These are phyloP conservation scores for Alnus glutinosa DNA, from an alignment of 306 rosid genomes.

Conservation along the genomic window DNA sequence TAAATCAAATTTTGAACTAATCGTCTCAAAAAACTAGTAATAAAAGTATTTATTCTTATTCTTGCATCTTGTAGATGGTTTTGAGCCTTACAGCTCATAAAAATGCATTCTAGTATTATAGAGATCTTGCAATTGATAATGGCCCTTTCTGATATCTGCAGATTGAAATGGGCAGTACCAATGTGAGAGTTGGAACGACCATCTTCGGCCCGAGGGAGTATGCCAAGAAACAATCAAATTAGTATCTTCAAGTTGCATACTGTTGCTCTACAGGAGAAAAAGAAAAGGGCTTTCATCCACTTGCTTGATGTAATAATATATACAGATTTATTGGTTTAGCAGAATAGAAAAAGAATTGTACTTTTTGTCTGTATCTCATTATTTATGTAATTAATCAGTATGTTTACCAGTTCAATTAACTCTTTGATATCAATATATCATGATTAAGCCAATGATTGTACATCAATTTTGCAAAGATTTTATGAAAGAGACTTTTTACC, in stretches of 20 bases:
- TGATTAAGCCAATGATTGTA: not conserved
- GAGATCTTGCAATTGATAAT: not conserved
- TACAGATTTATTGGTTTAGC: not conserved
- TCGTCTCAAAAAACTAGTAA: not conserved
- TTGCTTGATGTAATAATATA: not conserved
- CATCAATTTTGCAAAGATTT: not conserved
- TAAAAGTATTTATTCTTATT: not conserved
- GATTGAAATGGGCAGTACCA: conserved; percentile 62
- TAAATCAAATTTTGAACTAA: not conserved
- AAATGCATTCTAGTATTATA: not conserved
- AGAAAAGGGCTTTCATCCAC: not conserved
- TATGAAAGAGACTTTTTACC: no score
- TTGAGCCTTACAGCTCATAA: not conserved
- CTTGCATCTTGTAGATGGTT: not conserved
- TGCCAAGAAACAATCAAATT: conserved; percentile 42
- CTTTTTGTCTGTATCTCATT: not conserved
- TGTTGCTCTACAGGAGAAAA: not conserved
- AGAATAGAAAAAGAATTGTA: not conserved
- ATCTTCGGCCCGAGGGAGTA: conserved; percentile 54
- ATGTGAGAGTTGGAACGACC: conserved; percentile 57
- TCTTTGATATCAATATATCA: not conserved
- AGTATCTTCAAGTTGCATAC: not conserved
- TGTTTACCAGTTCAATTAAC: not conserved
- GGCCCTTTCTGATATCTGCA: conserved; percentile 26
- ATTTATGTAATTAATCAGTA: not conserved